phyloP scores from a whole-genome alignment of 768 basidiomycete genomes.

The Leccinum rimulosum region DNA sequence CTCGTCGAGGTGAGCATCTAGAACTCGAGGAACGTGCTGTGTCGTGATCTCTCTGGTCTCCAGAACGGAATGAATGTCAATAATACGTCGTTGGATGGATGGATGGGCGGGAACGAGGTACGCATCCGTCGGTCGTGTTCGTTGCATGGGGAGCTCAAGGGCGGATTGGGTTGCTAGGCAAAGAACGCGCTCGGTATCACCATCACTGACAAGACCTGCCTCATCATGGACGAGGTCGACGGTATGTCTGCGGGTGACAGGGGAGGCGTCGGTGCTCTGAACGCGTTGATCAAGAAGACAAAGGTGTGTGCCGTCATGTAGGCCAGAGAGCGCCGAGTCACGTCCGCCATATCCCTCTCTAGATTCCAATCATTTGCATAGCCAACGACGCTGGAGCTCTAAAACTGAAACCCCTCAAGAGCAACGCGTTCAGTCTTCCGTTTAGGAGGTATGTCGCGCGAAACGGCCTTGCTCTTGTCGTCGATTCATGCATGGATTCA shows the following conservation, averaged over 20 bases:
- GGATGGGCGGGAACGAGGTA: slow-evolving; percentile 61
- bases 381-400: slow-evolving; percentile 87
- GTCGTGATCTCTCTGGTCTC: neutral
- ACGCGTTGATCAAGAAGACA: slow-evolving; percentile 88
- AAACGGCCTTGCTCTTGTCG: neutral
- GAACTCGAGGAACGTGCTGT: neutral
- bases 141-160: neutral
- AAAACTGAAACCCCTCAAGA: slow-evolving; percentile 84
- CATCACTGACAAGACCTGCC: slow-evolving; percentile 76
- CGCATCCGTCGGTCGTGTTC: slow-evolving; percentile 28
- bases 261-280: slow-evolving; percentile 93
- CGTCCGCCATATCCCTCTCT: neutral
- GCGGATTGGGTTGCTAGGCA: slow-evolving; percentile 30
- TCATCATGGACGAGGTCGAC: slow-evolving; percentile 99
- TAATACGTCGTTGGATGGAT: slow-evolving; percentile 86
- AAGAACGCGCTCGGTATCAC: slow-evolving; percentile 68
- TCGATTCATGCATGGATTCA: slow-evolving; percentile 26
- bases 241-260: slow-evolving; percentile 98
- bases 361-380: slow-evolving; percentile 98
- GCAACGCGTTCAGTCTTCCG: slow-evolving; percentile 68
- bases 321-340: neutral
- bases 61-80: slow-evolving; percentile 89
- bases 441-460: slow-evolving; percentile 65
- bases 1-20: slow-evolving; percentile 71
- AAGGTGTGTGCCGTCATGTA: slow-evolving; percentile 46